These are phyloP conservation scores for Phaeomoniella chlamydospora DNA, from an alignment of 2,329 filamentous ascomycete species.

Conservation along the genomic window DNA sequence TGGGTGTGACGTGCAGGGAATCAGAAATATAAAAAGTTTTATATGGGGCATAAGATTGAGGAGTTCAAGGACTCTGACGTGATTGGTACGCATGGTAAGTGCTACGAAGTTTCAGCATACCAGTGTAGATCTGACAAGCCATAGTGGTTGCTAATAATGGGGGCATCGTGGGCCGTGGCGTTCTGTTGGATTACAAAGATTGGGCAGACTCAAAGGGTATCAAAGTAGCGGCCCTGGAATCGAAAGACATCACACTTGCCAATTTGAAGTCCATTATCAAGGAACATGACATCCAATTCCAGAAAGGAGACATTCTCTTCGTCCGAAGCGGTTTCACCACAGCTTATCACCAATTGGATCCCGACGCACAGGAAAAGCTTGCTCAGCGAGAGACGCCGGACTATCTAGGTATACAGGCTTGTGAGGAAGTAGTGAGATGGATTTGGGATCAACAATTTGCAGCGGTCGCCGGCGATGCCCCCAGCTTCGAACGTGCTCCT, in stretches of 20 bases:
- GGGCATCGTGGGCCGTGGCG: constrained; percentile 30
- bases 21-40: constrained; percentile 25
- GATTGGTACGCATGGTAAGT: constrained; percentile 26
- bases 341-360: constrained; percentile 8
- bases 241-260: constrained; percentile 16
- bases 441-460: constrained; percentile 20
- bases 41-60: constrained; percentile 23
- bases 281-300: constrained; percentile 10
- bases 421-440: constrained; percentile 17
- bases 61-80: constrained; percentile 21
- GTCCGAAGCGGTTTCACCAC: constrained; percentile 15
- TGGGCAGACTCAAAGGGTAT: constrained; percentile 24
- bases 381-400: constrained; percentile 5
- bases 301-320: constrained; percentile 14
- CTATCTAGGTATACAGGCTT: constrained; percentile 16
- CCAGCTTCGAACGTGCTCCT: constrained; percentile 16
- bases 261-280: constrained; percentile 10
- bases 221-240: constrained; percentile 23
- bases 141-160: constrained; percentile 22
- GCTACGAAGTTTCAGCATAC: background rate
- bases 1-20: constrained; percentile 24
- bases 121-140: background rate
- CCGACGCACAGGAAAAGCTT: constrained; percentile 8
- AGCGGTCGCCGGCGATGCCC: constrained; percentile 19
- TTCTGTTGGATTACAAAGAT: constrained; percentile 30